Conservation (phyloP, 1,284 basidiomycete species). For the Agaricales sp. region DNA sequence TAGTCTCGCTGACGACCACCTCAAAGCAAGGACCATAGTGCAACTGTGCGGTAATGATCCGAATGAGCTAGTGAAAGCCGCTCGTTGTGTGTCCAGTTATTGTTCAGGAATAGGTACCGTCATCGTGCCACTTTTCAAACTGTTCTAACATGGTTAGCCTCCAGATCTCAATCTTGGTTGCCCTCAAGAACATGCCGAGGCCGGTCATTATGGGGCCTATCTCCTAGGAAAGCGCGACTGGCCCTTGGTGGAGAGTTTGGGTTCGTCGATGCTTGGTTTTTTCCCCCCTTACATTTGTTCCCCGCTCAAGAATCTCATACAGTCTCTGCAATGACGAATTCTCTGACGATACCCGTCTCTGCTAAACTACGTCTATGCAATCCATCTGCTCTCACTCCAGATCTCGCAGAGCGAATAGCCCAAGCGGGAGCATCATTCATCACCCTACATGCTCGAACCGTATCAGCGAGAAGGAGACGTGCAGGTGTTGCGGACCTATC, state of each 20-base stretch:
- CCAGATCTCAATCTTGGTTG: constrained; percentile 51
- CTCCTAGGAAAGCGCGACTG: constrained; percentile 60
- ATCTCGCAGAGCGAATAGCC: constrained; percentile 47
- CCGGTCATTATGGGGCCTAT: constrained; percentile 66
- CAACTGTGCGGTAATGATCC: constrained; percentile 66
- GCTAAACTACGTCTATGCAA: constrained; percentile 56
- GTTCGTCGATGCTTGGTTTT: constrained; percentile 24
- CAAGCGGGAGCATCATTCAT: constrained; percentile 54
- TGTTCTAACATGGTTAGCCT: constrained; percentile 8
- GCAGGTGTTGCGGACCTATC: constrained; percentile 59
- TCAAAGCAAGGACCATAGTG: constrained; percentile 45
- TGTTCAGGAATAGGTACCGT: constrained; percentile 61
- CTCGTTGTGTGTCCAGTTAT: constrained; percentile 38
- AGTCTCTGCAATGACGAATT: constrained; percentile 52
- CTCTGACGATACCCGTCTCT: constrained; percentile 49
- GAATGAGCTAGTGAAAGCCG: constrained; percentile 45
- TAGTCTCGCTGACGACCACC: constrained; percentile 18
- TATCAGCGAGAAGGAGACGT: constrained; percentile 53
- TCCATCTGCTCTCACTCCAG: constrained; percentile 42
- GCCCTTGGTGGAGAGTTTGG: constrained; percentile 52
- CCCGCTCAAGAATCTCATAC: constrained; percentile 4
- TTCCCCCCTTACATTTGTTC: constrained; percentile 1
- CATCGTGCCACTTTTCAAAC: constrained; percentile 10
- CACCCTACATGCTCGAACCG: constrained; percentile 62
- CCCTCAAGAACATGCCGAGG: constrained; percentile 58